Base-by-base conservation (phyloP, 1,284 basidiomycete species). In the Cryptococcus jaspeensis region DNA sequence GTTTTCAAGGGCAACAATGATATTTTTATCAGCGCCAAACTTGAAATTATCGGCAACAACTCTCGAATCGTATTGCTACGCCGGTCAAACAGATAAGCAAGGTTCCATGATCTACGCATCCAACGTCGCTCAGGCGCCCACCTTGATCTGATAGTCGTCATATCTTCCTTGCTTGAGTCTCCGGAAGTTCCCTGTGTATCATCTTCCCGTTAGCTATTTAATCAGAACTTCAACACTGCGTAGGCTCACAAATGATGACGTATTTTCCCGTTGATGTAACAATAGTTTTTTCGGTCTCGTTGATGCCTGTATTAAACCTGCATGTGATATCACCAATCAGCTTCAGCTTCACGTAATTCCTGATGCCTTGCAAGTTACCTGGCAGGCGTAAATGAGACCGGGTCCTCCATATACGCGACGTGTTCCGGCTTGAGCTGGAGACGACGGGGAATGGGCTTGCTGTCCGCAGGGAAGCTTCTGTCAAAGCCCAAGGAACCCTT, bases 1-100 rank as follows among this genome's bases (percentile, higher is more conserved):
- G 78, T 97, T 91, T 74, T 92, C 85, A 65, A 98, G 80, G 2
- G 96, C 95, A 55, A 99, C 95, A 68, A 97, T 90, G 71, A 97
- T 96, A 74, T 96, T 88, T 70, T 91, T 90, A 78, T 96, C 92
- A 64, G 94, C 89, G 18, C 91, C 92, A 71, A 92, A 96, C 77
- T 88, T 90, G 85, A 97, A 97, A 78, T 89, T 91, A 76, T 97
- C 94, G 61, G 95, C 92, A 0, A 99, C 92, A 59, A 99, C 93
- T 50, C 85, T 83, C 66, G 96, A 93, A 69, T 94, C 90, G 72
- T 96, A 95, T 66, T 84, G 85, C 68, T 70, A 69, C 43, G 64
- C 4, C 32, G 43, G 20, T 40, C 15, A 15, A 35, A 55, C 63
- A 69, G 52, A 44, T 59, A 8, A 45, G 22, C 12, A 22, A 36